phyloP scores from a whole-genome alignment of 1,284 basidiomycete species.

The Ceratobasidium theobromae region DNA sequence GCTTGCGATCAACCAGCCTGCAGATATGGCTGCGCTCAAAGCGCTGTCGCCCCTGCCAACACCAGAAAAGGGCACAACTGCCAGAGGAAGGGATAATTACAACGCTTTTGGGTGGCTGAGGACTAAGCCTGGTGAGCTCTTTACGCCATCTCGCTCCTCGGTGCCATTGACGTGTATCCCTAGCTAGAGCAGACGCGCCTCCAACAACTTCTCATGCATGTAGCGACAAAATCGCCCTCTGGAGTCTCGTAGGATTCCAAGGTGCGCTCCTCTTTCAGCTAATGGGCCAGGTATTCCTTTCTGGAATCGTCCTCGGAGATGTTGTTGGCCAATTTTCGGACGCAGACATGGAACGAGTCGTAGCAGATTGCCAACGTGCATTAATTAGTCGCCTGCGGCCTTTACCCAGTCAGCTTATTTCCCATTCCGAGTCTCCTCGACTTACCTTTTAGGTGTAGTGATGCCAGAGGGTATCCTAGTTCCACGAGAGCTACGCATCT shows the following conservation, averaged over 20 bases:
- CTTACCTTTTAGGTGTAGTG: not conserved
- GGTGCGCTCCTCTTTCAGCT: conserved; percentile 67
- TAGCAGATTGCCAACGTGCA: conserved; percentile 62
- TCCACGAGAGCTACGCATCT: conserved; percentile 47
- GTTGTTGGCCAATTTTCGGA: conserved; percentile 46
- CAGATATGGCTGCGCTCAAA: conserved; percentile 67
- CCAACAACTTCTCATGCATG: conserved; percentile 83
- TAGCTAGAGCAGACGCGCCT: conserved; percentile 72
- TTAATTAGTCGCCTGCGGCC: conserved; percentile 53
- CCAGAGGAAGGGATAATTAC: conserved; percentile 80
- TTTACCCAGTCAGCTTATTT: not conserved
- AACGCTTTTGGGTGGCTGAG: conserved; percentile 70
- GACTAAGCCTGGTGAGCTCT: conserved; percentile 72
- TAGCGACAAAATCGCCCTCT: conserved; percentile 86
- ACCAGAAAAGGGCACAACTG: conserved; percentile 43
- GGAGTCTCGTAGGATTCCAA: conserved; percentile 81
- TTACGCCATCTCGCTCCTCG: not conserved
- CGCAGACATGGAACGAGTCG: conserved; percentile 44
- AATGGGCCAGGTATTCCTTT: conserved; percentile 65
- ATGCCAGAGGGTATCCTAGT: not conserved
- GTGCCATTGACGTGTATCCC: not conserved
- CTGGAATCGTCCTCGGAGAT: conserved; percentile 68
- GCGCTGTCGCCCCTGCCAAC: conserved; percentile 39
- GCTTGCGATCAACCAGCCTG: conserved; percentile 70
- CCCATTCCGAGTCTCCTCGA: not conserved